These are phyloP conservation scores for Termitomyces sp. DNA, from an alignment of 768 basidiomycete species.

Conservation along the genomic window DNA sequence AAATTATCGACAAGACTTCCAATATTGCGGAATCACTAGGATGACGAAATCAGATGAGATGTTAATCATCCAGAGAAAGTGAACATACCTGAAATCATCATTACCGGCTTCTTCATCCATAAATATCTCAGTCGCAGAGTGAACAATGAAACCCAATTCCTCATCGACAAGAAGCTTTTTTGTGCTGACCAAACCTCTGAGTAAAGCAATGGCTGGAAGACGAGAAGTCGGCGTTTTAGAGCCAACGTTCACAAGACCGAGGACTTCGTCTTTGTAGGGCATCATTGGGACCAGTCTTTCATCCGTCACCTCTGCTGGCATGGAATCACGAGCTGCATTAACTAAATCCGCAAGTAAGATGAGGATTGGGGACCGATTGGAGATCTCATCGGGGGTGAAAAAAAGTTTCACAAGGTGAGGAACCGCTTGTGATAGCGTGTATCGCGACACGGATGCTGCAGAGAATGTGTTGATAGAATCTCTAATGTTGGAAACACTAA, in stretches of 20 bases:
- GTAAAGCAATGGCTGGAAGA: constrained; percentile 55
- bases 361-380: constrained; percentile 62
- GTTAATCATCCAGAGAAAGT: neutral
- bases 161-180: constrained; percentile 55
- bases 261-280: constrained; percentile 70
- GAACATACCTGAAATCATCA: constrained; percentile 46
- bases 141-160: constrained; percentile 77
- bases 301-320: constrained; percentile 15
- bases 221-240: constrained; percentile 46
- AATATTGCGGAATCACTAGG: constrained; percentile 51
- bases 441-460: constrained; percentile 63
- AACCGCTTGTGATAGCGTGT: constrained; percentile 60
- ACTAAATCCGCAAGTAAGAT: constrained; percentile 63
- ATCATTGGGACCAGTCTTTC: constrained; percentile 31
- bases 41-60: neutral
- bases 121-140: constrained; percentile 67
- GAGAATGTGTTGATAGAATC: neutral
- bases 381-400: constrained; percentile 61
- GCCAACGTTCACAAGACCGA: constrained; percentile 58
- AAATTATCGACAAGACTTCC: constrained; percentile 57
- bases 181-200: constrained; percentile 64
- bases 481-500: neutral
- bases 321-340: constrained; percentile 42
- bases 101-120: constrained; percentile 42
- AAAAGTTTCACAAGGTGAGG: constrained; percentile 78